Evolutionary conservation across 2,329 filamentous ascomycete species (phyloP).

Genomic region (Chaetomiaceae sp.): DNA sequence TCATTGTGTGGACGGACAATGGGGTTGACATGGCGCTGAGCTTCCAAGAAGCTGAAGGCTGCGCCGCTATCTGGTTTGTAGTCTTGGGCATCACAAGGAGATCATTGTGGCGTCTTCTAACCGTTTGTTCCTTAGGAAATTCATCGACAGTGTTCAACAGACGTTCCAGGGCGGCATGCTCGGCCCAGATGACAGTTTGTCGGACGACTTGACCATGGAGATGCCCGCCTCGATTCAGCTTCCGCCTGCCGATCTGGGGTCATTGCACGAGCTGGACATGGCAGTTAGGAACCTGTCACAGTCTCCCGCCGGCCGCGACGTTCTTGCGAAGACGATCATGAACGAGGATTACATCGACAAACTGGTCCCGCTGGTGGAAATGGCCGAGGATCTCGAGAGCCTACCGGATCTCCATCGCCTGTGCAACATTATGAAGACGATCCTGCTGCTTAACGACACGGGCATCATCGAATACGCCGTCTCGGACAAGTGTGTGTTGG

Average conservation of each 20-base stretch:
- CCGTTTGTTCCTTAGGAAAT: conserved; percentile 58
- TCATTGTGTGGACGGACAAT: conserved; percentile 97
- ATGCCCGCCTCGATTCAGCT: conserved; percentile 64
- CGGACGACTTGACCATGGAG: conserved; percentile 78
- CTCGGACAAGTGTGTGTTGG: conserved; percentile 79
- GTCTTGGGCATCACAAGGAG: neutral
- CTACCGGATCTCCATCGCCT: conserved; percentile 79
- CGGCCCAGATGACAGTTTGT: conserved; percentile 75
- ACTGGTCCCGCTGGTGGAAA: conserved; percentile 75
- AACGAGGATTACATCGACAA: conserved; percentile 81
- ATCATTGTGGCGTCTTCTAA: conserved; percentile 22
- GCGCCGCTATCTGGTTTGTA: conserved; percentile 78
- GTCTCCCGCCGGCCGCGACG: conserved; percentile 71
- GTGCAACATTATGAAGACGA: conserved; percentile 96
- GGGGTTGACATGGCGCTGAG: conserved; percentile 95
- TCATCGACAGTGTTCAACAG: conserved; percentile 79
- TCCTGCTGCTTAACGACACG: conserved; percentile 92
- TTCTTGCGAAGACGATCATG: conserved; percentile 80
- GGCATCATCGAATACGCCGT: conserved; percentile 92
- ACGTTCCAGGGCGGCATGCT: conserved; percentile 56
- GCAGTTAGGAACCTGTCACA: conserved; percentile 74
- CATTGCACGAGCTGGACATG: conserved; percentile 76
- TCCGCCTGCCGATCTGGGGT: conserved; percentile 72
- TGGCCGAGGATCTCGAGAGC: conserved; percentile 88
- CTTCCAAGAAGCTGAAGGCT: conserved; percentile 96